Conservation (phyloP, 2,329 filamentous ascomycete genomes). For the Fusarium stilboides region DNA sequence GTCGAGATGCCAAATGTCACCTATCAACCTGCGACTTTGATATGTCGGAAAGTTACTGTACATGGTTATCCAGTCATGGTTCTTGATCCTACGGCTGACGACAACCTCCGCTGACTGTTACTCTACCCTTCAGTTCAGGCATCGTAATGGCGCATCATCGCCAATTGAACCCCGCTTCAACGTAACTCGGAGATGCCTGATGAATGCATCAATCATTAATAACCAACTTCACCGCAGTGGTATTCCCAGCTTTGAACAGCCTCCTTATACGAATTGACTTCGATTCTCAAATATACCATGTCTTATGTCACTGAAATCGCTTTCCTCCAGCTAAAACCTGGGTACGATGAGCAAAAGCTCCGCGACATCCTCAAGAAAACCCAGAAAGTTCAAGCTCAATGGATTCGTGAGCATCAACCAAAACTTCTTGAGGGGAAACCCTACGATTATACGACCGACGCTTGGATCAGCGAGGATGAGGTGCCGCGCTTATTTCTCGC, state of each 20-base stretch:
- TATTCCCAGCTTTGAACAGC: background rate
- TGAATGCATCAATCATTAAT: slow-evolving; percentile 3
- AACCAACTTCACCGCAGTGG: background rate
- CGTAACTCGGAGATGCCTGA: slow-evolving; percentile 25
- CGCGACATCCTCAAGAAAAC: slow-evolving; percentile 52
- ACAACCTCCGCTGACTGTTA: slow-evolving; percentile 19
- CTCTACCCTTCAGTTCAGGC: slow-evolving; percentile 17
- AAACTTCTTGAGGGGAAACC: slow-evolving; percentile 50
- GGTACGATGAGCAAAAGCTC: slow-evolving; percentile 53
- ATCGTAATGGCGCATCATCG: slow-evolving; percentile 14
- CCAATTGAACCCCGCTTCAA: slow-evolving; percentile 22
- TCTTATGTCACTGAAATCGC: slow-evolving; percentile 59
- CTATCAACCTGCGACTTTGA: background rate
- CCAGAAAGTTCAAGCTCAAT: slow-evolving; percentile 58
- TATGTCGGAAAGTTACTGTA: background rate
- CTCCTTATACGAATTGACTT: background rate
- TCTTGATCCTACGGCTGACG: slow-evolving; percentile 6
- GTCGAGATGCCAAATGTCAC: background rate
- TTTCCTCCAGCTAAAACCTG: slow-evolving; percentile 52
- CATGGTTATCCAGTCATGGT: background rate
- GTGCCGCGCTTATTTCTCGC: slow-evolving; percentile 60
- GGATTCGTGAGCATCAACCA: slow-evolving; percentile 58
- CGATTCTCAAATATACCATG: slow-evolving; percentile 49
- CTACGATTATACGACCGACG: slow-evolving; percentile 54
- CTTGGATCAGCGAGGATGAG: slow-evolving; percentile 56